phyloP scores from a whole-genome alignment of 2,329 filamentous ascomycete species.

The Leptoxyphium fumago region DNA sequence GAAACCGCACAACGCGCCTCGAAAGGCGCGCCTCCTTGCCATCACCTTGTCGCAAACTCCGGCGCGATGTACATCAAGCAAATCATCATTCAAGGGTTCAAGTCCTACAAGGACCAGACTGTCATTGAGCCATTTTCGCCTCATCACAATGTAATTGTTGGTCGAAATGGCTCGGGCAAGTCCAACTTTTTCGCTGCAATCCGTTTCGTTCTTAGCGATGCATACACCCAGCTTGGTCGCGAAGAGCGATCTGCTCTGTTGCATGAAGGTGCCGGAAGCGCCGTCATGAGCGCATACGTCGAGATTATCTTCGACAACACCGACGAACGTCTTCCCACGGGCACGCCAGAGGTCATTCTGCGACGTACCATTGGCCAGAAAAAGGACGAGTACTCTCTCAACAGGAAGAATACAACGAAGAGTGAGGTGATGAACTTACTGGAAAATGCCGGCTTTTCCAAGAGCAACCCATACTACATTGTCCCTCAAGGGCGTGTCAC shows the following conservation, averaged over 20 bases:
- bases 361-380: constrained; percentile 92
- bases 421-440: constrained; percentile 88
- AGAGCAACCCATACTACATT: constrained; percentile 97
- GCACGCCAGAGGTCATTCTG: constrained; percentile 77
- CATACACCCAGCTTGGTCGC: constrained; percentile 87
- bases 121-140: constrained; percentile 97
- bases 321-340: constrained; percentile 87
- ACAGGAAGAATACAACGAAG: constrained; percentile 92
- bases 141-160: constrained; percentile 95
- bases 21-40: too few species aligned
- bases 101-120: constrained; percentile 97
- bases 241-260: constrained; percentile 91
- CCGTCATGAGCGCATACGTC: constrained; percentile 98
- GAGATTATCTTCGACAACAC: constrained; percentile 98
- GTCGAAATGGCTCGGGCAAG: constrained; percentile 97
- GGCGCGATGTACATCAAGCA: constrained; percentile 88
- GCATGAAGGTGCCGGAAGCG: constrained; percentile 95
- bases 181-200: constrained; percentile 99
- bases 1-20: too few species aligned
- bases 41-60: background rate
- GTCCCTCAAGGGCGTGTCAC: constrained; percentile 95
- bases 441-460: constrained; percentile 90
- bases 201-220: constrained; percentile 94
- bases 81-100: constrained; percentile 99
- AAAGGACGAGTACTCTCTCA: constrained; percentile 96